A percentile compares a stretch with the other conserved stretches of the same genome.
phyloP scores from a whole-genome alignment of 2,329 filamentous ascomycete species.

The Monosporascus sp. region DNA sequence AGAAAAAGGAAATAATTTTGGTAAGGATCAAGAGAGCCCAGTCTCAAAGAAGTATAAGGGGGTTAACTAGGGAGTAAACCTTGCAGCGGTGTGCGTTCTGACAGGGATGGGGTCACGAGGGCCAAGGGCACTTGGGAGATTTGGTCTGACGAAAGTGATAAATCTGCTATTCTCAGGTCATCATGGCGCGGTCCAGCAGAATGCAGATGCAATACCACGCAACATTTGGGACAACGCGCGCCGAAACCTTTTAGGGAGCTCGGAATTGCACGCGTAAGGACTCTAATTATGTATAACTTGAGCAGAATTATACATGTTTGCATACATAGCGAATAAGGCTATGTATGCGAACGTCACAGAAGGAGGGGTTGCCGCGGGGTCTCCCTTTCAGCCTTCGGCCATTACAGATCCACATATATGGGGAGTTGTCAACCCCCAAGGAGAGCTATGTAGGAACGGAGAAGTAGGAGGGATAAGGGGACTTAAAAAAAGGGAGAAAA shows the following conservation, averaged over 20 bases:
- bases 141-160: background rate
- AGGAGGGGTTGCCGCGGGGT: background rate
- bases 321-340: background rate
- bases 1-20: background rate
- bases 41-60: background rate
- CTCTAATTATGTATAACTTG: background rate
- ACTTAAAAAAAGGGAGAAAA: no score
- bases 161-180: background rate
- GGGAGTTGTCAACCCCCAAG: no score
- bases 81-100: background rate
- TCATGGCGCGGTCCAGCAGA: background rate
- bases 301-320: background rate
- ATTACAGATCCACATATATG: no score
- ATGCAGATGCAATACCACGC: background rate
- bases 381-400: no score
- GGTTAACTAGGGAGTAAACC: background rate
- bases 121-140: background rate
- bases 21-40: background rate
- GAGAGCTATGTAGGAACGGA: no score
- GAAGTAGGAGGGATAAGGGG: no score
- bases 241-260: background rate
- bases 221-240: background rate
- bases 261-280: background rate
- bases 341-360: background rate
- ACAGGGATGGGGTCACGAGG: background rate